Conservation (phyloP, 1,139 yeast genomes). For the Candida sp. region DNA sequence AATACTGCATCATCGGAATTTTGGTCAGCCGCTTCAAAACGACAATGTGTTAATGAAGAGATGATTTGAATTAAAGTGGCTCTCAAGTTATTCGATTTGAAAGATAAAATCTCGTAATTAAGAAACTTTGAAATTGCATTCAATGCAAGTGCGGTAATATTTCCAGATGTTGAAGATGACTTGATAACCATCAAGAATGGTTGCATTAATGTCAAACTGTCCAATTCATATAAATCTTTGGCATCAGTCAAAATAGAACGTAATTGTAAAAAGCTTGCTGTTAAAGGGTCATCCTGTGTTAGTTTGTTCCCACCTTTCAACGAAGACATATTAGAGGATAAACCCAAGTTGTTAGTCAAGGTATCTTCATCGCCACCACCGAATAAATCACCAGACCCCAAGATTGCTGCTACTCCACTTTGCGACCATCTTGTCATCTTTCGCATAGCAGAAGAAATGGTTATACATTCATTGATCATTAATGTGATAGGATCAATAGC, state of each 20-base stretch:
- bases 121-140: slow-evolving; percentile 71
- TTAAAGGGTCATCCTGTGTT: slow-evolving; percentile 52
- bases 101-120: slow-evolving; percentile 54
- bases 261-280: slow-evolving; percentile 79
- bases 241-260: slow-evolving; percentile 66
- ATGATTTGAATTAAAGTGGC: slow-evolving; percentile 57
- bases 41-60: slow-evolving; percentile 85
- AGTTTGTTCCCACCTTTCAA: slow-evolving; percentile 10
- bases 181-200: slow-evolving; percentile 88
- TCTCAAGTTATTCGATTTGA: slow-evolving; percentile 42
- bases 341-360: slow-evolving; percentile 22
- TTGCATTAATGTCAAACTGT: slow-evolving; percentile 70
- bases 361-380: slow-evolving; percentile 12
- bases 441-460: slow-evolving; percentile 87
- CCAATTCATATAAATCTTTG: slow-evolving; percentile 52
- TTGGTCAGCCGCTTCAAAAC: slow-evolving; percentile 95
- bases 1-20: slow-evolving; percentile 90
- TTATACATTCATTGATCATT: slow-evolving; percentile 84
- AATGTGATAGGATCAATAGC: slow-evolving; percentile 80
- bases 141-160: slow-evolving; percentile 79
- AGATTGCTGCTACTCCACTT: slow-evolving; percentile 84
- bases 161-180: slow-evolving; percentile 82
- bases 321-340: slow-evolving; percentile 16
- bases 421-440: slow-evolving; percentile 79
- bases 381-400: slow-evolving; percentile 56